Conservation (phyloP, 2,329 filamentous ascomycete species). For the Fusarium graminum region DNA sequence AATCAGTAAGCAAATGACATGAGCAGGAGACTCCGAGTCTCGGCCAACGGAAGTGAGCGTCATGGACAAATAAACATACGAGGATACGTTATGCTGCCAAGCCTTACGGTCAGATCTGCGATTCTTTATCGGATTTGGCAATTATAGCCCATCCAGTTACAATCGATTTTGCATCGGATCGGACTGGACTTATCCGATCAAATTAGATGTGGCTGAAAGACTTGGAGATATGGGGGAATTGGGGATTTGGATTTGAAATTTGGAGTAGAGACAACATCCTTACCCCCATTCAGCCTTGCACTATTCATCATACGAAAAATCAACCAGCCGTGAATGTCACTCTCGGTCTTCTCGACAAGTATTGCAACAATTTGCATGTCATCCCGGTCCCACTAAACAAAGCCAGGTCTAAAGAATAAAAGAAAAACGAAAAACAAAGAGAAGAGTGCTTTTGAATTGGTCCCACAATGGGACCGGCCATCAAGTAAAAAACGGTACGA, state of each 20-base stretch:
- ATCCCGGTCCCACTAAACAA: constrained; percentile 43
- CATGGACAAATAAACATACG: constrained; percentile 34
- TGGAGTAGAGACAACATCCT: constrained; percentile 12
- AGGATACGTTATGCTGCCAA: constrained; percentile 8
- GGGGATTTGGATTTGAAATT: constrained; percentile 22
- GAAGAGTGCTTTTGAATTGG: constrained; percentile 16
- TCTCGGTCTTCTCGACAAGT: constrained; percentile 15
- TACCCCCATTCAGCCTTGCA: constrained; percentile 18
- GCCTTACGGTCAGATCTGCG: not conserved
- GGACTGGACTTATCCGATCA: constrained; percentile 25
- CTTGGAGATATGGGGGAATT: constrained; percentile 2
- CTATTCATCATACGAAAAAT: constrained; percentile 15
- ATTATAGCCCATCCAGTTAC: constrained; percentile 5
- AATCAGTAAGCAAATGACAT: constrained; percentile 14
- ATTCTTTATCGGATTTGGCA: not conserved
- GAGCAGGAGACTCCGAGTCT: constrained; percentile 31
- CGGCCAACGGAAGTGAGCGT: constrained; percentile 42
- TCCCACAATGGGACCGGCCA: constrained; percentile 32
- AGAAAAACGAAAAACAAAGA: constrained; percentile 8
- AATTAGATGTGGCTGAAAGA: constrained; percentile 7
- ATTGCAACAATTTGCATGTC: constrained; percentile 23
- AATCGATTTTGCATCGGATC: not conserved
- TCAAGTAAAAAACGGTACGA: constrained; percentile 33
- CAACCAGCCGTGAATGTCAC: constrained; percentile 18
- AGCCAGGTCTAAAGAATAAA: constrained; percentile 24